Conservation (phyloP, 805 yeast genomes). For the Peterozyma toletana region DNA sequence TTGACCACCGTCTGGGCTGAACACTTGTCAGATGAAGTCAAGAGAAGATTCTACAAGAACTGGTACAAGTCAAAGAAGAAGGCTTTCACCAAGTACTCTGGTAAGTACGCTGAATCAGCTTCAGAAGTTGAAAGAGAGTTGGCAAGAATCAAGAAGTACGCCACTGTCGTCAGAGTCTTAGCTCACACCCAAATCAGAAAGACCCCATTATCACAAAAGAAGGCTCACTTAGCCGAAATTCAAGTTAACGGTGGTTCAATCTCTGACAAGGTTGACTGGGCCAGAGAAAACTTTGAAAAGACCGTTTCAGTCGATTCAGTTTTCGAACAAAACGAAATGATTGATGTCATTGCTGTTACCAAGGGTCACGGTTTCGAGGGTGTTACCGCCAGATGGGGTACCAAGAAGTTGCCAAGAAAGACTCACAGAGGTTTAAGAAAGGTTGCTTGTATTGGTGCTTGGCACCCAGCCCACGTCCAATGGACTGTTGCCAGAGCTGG, state of each 20-base stretch:
- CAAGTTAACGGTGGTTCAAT: constrained; percentile 99
- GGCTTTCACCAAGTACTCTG: constrained; percentile 99
- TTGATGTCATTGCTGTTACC: constrained; percentile 98
- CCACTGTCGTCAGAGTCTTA: constrained; percentile 96
- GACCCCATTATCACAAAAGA: constrained; percentile 98
- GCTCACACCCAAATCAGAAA: constrained; percentile 99
- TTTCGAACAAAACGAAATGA: constrained; percentile 97
- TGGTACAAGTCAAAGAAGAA: constrained; percentile 99
- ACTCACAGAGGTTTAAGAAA: constrained; percentile 99
- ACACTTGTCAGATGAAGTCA: constrained; percentile 98
- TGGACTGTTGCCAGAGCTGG: constrained; percentile 99
- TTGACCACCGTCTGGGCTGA: constrained; percentile 99
- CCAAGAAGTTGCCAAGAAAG: constrained; percentile 99
- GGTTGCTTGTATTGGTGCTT: constrained; percentile 99
- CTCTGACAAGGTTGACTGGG: constrained; percentile 98
- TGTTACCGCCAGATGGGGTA: constrained; percentile 99
- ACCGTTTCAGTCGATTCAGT: constrained; percentile 93
- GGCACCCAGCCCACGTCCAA: constrained; percentile 99
- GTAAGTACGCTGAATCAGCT: constrained; percentile 92
- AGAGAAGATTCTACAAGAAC: constrained; percentile 99
- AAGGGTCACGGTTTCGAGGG: constrained; percentile 99
- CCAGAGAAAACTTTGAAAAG: constrained; percentile 98
- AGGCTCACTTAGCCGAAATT: constrained; percentile 99
- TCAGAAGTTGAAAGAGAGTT: constrained; percentile 89
- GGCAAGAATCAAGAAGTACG: constrained; percentile 98